These are phyloP conservation scores for Puccinia polysora DNA, from an alignment of 1,284 basidiomycete genomes.

Conservation along the genomic window DNA sequence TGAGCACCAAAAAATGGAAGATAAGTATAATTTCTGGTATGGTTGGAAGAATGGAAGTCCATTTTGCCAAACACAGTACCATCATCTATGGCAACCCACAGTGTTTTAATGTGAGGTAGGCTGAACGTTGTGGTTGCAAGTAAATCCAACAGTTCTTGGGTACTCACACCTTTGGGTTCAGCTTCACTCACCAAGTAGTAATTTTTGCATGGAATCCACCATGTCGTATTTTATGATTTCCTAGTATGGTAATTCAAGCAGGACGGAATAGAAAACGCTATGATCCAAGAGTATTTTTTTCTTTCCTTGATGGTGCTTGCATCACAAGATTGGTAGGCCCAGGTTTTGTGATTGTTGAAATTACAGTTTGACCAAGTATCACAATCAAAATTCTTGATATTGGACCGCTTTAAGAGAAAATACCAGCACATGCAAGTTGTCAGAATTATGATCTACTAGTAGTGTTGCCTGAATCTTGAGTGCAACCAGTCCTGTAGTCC, in stretches of 20 bases:
- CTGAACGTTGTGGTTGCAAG: neutral
- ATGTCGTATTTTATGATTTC: constrained; percentile 2
- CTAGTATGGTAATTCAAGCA: constrained; percentile 13
- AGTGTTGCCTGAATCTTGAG: too few species aligned
- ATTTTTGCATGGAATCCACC: constrained; percentile 21
- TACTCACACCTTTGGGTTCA: neutral
- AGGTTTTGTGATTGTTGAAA: neutral
- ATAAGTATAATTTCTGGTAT: neutral
- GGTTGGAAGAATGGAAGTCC: neutral
- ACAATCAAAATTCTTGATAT: too few species aligned
- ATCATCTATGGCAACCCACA: too few species aligned
- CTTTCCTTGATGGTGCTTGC: neutral
- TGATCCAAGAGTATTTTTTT: neutral
- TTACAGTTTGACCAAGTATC: too few species aligned
- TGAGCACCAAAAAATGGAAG: neutral
- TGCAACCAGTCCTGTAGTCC: too few species aligned
- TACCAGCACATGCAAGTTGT: too few species aligned
- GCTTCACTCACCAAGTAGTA: neutral
- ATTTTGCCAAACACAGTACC: neutral
- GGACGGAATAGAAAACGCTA: constrained; percentile 9
- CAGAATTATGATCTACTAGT: too few species aligned
- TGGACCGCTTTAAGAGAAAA: too few species aligned
- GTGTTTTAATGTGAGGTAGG: too few species aligned
- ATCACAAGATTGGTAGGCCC: neutral
- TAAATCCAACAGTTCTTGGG: neutral